phyloP scores from a whole-genome alignment of 495 filamentous ascomycete genomes.

The Tirmania nivea region DNA sequence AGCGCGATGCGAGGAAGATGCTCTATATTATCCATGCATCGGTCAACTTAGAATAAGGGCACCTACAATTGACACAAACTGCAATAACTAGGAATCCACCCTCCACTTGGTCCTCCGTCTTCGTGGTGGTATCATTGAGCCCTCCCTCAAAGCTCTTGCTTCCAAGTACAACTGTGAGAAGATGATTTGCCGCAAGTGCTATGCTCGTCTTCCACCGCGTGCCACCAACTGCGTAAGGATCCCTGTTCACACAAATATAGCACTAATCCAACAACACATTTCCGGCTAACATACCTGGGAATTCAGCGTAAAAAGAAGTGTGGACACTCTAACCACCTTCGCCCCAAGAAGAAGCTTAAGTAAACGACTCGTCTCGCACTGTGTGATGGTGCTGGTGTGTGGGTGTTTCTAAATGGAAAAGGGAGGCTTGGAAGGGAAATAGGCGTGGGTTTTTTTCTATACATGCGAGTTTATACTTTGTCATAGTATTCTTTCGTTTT shows the following conservation, averaged over 20 bases:
- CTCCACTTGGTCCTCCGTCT: constrained; percentile 98
- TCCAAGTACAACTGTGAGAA: constrained; percentile 99
- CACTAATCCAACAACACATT: background rate
- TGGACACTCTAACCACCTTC: constrained; percentile 97
- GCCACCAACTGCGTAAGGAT: constrained; percentile 67
- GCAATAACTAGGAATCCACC: constrained; percentile 63
- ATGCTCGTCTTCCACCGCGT: constrained; percentile 92
- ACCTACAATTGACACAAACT: constrained; percentile 8
- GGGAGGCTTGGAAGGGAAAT: too few relatives aligned
- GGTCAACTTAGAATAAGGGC: background rate
- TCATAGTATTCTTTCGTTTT: too few relatives aligned
- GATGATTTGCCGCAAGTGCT: constrained; percentile 99
- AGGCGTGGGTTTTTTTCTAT: too few relatives aligned
- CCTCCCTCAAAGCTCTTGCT: constrained; percentile 92
- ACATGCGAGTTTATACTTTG: too few relatives aligned
- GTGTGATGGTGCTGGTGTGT: too few relatives aligned
- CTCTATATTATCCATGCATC: background rate
- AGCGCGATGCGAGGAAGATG: background rate
- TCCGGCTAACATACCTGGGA: background rate
- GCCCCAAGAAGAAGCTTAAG: constrained; percentile 99
- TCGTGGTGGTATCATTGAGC: constrained; percentile 98
- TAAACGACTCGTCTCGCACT: constrained; percentile 33
- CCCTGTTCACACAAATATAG: background rate
- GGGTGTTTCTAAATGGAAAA: too few relatives aligned
- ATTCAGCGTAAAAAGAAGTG: constrained; percentile 80